A percentile compares a stretch with the other conserved stretches of the same genome.
Conservation (phyloP, 352 stramenopile species). For the Phytopythium litorale region DNA sequence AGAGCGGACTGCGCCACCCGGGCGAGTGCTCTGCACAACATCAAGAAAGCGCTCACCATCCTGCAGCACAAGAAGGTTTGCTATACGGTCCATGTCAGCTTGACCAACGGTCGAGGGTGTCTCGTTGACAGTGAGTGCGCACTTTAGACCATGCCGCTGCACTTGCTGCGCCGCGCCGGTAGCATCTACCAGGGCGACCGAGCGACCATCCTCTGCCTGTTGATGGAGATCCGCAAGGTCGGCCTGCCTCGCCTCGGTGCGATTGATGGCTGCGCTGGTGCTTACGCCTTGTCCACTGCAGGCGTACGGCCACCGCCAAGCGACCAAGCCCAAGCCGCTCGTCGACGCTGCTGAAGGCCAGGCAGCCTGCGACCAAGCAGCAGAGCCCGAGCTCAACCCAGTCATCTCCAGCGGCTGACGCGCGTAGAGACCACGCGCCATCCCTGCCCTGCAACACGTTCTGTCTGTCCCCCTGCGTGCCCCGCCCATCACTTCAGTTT, state of each 20-base stretch:
- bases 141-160: slow-evolving; percentile 42
- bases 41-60: slow-evolving; percentile 56
- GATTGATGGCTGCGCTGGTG: neutral
- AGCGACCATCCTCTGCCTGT: slow-evolving; percentile 30
- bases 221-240: slow-evolving; percentile 46
- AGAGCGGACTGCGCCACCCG: slow-evolving; percentile 21
- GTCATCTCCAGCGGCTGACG: no score
- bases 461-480: no score
- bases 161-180: slow-evolving; percentile 35
- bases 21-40: slow-evolving; percentile 70
- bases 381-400: no score
- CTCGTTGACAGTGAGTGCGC: no score
- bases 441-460: no score
- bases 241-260: neutral
- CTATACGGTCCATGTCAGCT: neutral
- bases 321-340: neutral
- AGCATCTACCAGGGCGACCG: slow-evolving; percentile 35
- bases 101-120: neutral
- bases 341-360: no score
- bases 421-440: no score
- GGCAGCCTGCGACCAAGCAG: no score
- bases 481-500: no score
- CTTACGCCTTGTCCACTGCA: neutral
- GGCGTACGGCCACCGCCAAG: neutral
- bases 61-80: slow-evolving; percentile 61